Percentiles rank a stretch among this genome's conserved stretches.
phyloP scores from a whole-genome alignment of 371 early-diverging fungal species.

The Dichotomocladium elegans region DNA sequence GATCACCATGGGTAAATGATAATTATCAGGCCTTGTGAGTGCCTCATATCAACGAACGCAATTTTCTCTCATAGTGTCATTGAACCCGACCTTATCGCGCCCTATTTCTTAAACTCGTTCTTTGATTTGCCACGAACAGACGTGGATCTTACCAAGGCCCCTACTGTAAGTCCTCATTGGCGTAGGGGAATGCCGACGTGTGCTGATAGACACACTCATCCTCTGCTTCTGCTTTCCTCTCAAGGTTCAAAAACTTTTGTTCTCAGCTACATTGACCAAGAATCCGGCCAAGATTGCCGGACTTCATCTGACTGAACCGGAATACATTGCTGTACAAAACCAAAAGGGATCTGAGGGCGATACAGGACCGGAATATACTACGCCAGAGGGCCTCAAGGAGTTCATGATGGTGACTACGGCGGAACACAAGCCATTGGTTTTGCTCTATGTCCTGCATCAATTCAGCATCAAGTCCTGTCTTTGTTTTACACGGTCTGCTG shows the following conservation, averaged over 20 bases:
- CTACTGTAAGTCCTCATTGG: conserved; percentile 30
- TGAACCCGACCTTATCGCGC: conserved; percentile 54
- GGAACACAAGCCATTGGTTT: conserved; percentile 70
- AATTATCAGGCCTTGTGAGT: not conserved
- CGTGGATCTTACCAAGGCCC: conserved; percentile 50
- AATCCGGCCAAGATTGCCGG: conserved; percentile 90
- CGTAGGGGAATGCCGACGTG: not conserved
- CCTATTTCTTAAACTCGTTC: conserved; percentile 41
- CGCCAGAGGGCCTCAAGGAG: conserved; percentile 69
- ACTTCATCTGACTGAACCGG: conserved; percentile 74
- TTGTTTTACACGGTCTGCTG: conserved; percentile 87
- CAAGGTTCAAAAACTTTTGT: conserved; percentile 82
- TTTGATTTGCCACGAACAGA: conserved; percentile 48
- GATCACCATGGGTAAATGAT: conserved; percentile 20
- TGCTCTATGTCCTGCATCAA: conserved; percentile 74
- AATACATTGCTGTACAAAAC: conserved; percentile 64
- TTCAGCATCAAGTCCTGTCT: conserved; percentile 64
- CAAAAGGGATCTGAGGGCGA: conserved; percentile 30
- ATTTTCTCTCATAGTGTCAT: conserved; percentile 46
- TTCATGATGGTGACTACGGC: conserved; percentile 59
- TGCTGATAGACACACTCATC: not conserved
- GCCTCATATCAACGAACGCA: not conserved
- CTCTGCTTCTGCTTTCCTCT: too few relatives aligned
- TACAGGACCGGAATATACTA: conserved; percentile 53
- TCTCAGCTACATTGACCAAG: conserved; percentile 91